Percentiles rank a stretch among this genome's conserved stretches.
These are phyloP conservation scores for Candolleomyces aberdarensis DNA, from an alignment of 768 basidiomycete species.

Conservation along the genomic window DNA sequence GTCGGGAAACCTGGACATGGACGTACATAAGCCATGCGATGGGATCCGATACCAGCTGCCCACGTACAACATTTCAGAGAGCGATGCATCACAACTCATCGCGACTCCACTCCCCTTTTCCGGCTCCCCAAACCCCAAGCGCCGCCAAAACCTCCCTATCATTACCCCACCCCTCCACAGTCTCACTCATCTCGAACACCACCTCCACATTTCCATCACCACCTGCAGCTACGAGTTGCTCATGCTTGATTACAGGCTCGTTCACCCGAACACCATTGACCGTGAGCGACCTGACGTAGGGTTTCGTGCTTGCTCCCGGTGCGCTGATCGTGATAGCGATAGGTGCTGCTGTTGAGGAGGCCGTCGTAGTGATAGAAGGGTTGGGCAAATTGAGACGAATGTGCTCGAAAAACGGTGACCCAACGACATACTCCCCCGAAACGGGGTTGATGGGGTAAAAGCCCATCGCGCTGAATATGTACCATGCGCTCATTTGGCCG, in stretches of 20 bases:
- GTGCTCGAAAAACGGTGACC: slow-evolving; percentile 55
- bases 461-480: slow-evolving; percentile 76
- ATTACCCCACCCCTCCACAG: slow-evolving; percentile 28
- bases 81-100: too few species aligned
- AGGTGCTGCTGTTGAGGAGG: slow-evolving; percentile 11
- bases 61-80: too few species aligned
- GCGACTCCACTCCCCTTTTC: too few species aligned
- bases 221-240: too few species aligned
- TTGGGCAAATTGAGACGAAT: slow-evolving; percentile 56
- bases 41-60: too few species aligned
- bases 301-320: slow-evolving; percentile 52
- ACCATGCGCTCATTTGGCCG: slow-evolving; percentile 91
- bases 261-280: slow-evolving; percentile 48
- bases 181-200: slow-evolving; percentile 62
- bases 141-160: too few species aligned
- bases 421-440: slow-evolving; percentile 71
- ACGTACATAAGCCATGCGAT: too few species aligned
- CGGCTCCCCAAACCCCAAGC: too few species aligned
- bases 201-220: slow-evolving; percentile 25
- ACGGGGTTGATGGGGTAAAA: slow-evolving; percentile 86
- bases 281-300: slow-evolving; percentile 57
- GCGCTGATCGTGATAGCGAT: slow-evolving; percentile 49
- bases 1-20: too few species aligned
- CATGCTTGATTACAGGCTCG: slow-evolving; percentile 54
- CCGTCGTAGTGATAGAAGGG: slow-evolving; percentile 6